These are phyloP conservation scores for Plasmopara muralis DNA, from an alignment of 352 stramenopile species.

Conservation along the genomic window DNA sequence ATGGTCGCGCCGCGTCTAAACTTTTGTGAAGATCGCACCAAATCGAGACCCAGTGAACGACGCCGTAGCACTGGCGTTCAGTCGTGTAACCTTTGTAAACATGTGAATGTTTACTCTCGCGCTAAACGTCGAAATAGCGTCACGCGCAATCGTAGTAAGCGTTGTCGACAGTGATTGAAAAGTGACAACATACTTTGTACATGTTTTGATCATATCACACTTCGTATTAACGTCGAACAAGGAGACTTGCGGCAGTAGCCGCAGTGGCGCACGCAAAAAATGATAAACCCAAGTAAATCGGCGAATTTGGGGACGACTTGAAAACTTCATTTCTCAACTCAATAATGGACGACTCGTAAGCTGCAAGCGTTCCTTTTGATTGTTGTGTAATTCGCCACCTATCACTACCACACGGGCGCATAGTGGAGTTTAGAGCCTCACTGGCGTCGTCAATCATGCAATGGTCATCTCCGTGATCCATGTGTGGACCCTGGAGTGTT, in stretches of 20 bases:
- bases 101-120: conserved; percentile 4
- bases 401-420: conserved; percentile 7
- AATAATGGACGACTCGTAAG: conserved; percentile 14
- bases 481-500: conserved; percentile 1
- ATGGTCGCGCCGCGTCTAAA: conserved; percentile 15
- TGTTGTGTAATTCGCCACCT: conserved; percentile 5
- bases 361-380: conserved; percentile 3
- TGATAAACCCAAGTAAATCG: conserved; percentile 41
- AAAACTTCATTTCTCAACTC: conserved; percentile 11
- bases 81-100: conserved; percentile 1
- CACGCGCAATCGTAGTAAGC: conserved; percentile 17
- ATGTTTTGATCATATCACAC: conserved; percentile 3
- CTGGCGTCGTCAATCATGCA: conserved; percentile 12
- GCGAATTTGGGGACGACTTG: conserved; percentile 20
- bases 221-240: conserved; percentile 34
- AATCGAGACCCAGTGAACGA: conserved; percentile 5
- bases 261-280: conserved; percentile 45
- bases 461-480: conserved; percentile 14
- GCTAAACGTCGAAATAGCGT: conserved; percentile 5
- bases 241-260: conserved; percentile 34
- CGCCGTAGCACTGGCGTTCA: conserved; percentile 1
- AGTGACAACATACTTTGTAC: background rate
- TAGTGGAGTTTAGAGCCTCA: conserved; percentile 13
- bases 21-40: conserved; percentile 6
- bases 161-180: conserved; percentile 19